Base-by-base conservation (phyloP, 1,284 basidiomycete species). In the Naganishia cerealis region DNA sequence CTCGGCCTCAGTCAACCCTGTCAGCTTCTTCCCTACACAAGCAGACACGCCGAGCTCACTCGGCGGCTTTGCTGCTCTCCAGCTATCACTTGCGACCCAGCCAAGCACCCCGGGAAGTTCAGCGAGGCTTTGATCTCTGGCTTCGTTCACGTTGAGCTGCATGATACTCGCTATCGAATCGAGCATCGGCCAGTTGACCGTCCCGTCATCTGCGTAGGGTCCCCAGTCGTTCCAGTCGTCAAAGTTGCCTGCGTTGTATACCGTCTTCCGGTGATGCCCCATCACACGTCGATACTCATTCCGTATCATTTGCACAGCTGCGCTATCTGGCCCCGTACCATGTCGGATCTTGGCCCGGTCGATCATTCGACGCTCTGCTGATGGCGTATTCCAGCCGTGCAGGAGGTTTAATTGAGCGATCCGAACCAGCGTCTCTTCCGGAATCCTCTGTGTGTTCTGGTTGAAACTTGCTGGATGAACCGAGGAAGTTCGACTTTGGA, bases 151-250 rank as follows among this genome's bases (percentile, higher is more conserved):
- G 57, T 79, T 79, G 13, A 71, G 67, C 72, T 77, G 75, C 78
- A 79, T 79, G n/a, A 78, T 72, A 12, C 70, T 71, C 3, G 72
- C 72, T n/a, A 78, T 68, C 5, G 78, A 77, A 61, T 79, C 76
- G 0, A 77, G 59, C 62, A 78, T 67, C 2, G 56, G 61, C 77
- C 77, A 79, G 67, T 78, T 73, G 2, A 78, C 76, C 36, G 70
- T 74, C 0, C 78, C 78, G 39, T 77, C 73, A 6, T 61, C 42
- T 3, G 63, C 67, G 43, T 77, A 75, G 48, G 77, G 78, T 12
- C 73, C 76, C 70, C 72, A 78, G 57, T 77, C 78, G 52, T 78
- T 79, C 42, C 57, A 65, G 40, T 70, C 68, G 16, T 63, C 53
- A 62, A 71, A 79, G 69, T 76, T 75, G 18, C 54, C 57, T 1